phyloP scores from a whole-genome alignment of 805 yeast species.

The Lipomyces yamadae region DNA sequence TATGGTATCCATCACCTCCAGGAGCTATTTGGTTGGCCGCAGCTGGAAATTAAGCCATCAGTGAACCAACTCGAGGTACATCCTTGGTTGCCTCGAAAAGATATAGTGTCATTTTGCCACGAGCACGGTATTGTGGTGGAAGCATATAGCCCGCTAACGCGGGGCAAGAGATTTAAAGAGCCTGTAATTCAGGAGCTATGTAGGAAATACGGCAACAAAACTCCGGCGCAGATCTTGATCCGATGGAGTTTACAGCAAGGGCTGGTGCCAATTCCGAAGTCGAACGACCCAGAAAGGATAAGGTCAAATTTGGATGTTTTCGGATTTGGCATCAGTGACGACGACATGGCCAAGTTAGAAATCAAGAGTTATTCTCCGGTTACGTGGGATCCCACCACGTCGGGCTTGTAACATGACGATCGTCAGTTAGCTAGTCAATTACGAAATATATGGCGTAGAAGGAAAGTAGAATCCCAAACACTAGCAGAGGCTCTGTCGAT shows the following conservation, averaged over 20 bases:
- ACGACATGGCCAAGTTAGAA: conserved; percentile 42
- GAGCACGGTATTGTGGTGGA: conserved; percentile 56
- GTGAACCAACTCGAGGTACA: conserved; percentile 69
- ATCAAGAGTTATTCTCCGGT: conserved; percentile 39
- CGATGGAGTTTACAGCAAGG: conserved; percentile 57
- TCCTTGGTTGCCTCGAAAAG: conserved; percentile 55
- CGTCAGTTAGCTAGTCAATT: too few species aligned
- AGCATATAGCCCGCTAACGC: conserved; percentile 70
- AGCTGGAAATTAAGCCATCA: conserved; percentile 59
- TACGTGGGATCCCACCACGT: conserved; percentile 46
- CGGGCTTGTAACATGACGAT: background rate
- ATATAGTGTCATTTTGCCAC: conserved; percentile 51
- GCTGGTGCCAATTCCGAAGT: conserved; percentile 67
- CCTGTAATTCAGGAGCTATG: conserved; percentile 46
- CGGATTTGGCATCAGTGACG: conserved; percentile 48
- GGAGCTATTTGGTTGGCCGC: conserved; percentile 57
- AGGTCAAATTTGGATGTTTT: conserved; percentile 60
- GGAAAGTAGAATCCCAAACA: too few species aligned
- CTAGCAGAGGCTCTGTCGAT: too few species aligned
- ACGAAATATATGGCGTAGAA: too few species aligned
- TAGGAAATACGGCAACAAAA: conserved; percentile 47
- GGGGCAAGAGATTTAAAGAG: conserved; percentile 52
- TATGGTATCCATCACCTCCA: conserved; percentile 61
- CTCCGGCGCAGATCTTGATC: conserved; percentile 55
- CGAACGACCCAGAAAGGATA: conserved; percentile 58